These are phyloP conservation scores for Chaetomium fimeti DNA, from an alignment of 495 filamentous ascomycete genomes.

Conservation along the genomic window DNA sequence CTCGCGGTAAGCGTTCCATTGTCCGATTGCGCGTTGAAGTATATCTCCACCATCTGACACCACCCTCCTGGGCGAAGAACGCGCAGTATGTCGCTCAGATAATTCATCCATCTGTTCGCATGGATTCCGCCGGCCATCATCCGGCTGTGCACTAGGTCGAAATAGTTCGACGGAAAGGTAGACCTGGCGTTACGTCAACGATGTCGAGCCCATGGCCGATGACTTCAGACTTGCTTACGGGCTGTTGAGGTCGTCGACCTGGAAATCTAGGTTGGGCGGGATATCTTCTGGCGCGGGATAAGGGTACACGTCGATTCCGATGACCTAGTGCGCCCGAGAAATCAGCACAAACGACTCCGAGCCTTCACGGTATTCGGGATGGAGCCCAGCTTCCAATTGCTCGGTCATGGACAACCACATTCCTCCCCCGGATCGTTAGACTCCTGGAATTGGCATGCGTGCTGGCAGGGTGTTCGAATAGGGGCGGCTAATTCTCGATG, in stretches of 20 bases:
- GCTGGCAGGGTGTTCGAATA: background rate
- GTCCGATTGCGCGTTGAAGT: conserved; percentile 85
- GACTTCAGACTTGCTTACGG: conserved; percentile 40
- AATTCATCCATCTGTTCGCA: conserved; percentile 69
- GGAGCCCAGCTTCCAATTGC: background rate
- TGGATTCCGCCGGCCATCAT: conserved; percentile 79
- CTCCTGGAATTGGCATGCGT: background rate
- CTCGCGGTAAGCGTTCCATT: conserved; percentile 74
- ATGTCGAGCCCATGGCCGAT: background rate
- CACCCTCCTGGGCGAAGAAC: conserved; percentile 65
- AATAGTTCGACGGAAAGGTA: conserved; percentile 71
- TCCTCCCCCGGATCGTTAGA: background rate
- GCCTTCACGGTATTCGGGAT: background rate
- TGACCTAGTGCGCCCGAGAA: conserved; percentile 55
- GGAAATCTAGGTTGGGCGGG: conserved; percentile 68
- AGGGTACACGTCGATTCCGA: conserved; percentile 77
- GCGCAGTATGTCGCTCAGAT: conserved; percentile 70
- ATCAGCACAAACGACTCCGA: background rate
- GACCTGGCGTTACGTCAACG: conserved; percentile 47
- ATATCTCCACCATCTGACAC: conserved; percentile 89
- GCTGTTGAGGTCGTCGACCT: conserved; percentile 78
- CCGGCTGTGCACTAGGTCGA: conserved; percentile 88
- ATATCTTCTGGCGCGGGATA: conserved; percentile 68
- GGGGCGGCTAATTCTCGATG: background rate
- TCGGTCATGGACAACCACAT: background rate